phyloP scores from a whole-genome alignment of 805 yeast genomes.

The Sugiyamaella qingdaonensis region DNA sequence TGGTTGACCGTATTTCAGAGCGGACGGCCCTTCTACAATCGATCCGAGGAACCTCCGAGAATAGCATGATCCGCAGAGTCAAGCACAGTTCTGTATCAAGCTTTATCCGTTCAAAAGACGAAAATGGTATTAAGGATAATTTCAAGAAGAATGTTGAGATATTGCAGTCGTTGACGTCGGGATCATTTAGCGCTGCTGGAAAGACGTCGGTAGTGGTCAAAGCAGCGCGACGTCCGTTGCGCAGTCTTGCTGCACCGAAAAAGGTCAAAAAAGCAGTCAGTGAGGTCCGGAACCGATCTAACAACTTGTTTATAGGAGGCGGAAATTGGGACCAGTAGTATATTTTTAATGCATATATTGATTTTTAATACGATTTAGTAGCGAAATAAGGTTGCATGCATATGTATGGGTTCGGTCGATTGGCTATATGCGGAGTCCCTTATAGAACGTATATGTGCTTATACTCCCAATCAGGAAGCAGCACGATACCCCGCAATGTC shows the following conservation, averaged over 20 bases:
- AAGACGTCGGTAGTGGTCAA: conserved; percentile 3
- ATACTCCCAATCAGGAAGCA: too few relatives aligned
- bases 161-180: conserved; percentile 7
- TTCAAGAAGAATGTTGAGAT: conserved; percentile 9
- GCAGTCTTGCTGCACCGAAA: conserved; percentile 8
- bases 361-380: not conserved
- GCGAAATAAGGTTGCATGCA: not conserved
- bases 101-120: not conserved
- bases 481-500: too few relatives aligned
- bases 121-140: not conserved
- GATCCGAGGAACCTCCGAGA: not conserved
- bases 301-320: not conserved
- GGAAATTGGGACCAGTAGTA: conserved; percentile 6
- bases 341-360: not conserved
- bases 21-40: not conserved
- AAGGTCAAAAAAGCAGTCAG: conserved; percentile 2
- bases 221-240: not conserved
- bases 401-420: not conserved
- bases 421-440: too few relatives aligned
- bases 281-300: not conserved
- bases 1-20: not conserved
- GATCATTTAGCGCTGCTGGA: not conserved
- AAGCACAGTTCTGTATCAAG: conserved; percentile 2
- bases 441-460: too few relatives aligned
- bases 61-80: not conserved